Conservation (phyloP, 768 basidiomycete species). For the Asterophora parasitica region DNA sequence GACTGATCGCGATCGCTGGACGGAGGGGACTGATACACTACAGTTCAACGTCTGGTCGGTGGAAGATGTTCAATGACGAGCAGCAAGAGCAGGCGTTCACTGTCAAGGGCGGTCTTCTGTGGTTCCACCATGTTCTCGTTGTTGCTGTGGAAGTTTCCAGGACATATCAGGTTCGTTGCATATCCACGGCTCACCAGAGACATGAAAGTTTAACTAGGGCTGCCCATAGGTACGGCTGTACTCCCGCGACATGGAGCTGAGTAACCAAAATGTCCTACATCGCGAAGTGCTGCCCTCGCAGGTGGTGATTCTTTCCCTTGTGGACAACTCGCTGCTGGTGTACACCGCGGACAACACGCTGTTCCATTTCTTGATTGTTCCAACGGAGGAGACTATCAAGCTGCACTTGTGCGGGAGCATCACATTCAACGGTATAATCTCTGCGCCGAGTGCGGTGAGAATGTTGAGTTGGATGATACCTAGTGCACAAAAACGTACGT, state of each 20-base stretch:
- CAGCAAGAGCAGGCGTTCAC: constrained; percentile 82
- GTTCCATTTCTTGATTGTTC: constrained; percentile 86
- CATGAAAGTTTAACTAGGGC: not conserved
- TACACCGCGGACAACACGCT: constrained; percentile 94
- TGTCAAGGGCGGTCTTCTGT: constrained; percentile 87
- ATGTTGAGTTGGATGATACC: constrained; percentile 98
- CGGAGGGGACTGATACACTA: constrained; percentile 89
- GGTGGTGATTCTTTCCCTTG: constrained; percentile 82
- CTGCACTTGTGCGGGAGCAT: constrained; percentile 93
- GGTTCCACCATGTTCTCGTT: constrained; percentile 95
- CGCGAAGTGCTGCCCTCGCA: constrained; percentile 72
- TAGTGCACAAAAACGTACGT: constrained; percentile 83
- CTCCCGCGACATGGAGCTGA: constrained; percentile 86
- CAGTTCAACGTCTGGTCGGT: constrained; percentile 88
- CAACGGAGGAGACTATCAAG: constrained; percentile 77
- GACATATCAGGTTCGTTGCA: constrained; percentile 60
- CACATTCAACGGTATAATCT: constrained; percentile 86
- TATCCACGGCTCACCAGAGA: constrained; percentile 1
- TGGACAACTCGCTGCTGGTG: constrained; percentile 92
- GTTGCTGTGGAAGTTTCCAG: constrained; percentile 82
- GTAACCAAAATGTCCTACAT: constrained; percentile 78
- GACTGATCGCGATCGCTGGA: constrained; percentile 90
- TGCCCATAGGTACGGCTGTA: constrained; percentile 77
- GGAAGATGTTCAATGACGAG: constrained; percentile 84
- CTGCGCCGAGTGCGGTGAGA: constrained; percentile 76